phyloP scores from a whole-genome alignment of 148 eudicot genomes.

The Vaccinium macrocarpon region DNA sequence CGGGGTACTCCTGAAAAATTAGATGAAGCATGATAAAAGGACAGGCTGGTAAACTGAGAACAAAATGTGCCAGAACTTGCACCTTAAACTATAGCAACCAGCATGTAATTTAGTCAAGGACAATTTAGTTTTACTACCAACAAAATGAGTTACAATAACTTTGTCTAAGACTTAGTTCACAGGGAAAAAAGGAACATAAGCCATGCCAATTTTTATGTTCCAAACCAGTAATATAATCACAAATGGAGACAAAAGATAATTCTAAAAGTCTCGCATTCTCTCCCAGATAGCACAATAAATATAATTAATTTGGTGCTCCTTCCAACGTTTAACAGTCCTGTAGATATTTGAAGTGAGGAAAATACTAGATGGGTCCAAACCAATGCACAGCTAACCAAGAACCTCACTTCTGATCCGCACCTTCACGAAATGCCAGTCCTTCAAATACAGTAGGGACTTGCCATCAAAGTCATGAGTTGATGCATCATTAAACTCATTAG shows the following conservation, averaged over 20 bases:
- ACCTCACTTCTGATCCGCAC: slow-evolving; percentile 30
- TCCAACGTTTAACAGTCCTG: not conserved
- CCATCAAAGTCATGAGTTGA: slow-evolving; percentile 23
- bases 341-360: slow-evolving; percentile 2
- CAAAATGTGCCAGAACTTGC: not conserved
- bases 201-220: not conserved
- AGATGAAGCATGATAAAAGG: slow-evolving; percentile 11
- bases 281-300: not conserved
- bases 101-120: not conserved
- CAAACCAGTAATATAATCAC: too few relatives aligned
- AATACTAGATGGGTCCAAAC: not conserved
- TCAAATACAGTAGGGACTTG: slow-evolving; percentile 64
- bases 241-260: not conserved
- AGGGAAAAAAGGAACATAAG: not conserved
- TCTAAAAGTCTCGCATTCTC: not conserved
- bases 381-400: not conserved
- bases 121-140: not conserved
- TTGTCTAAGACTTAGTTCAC: not conserved
- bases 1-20: slow-evolving; percentile 87
- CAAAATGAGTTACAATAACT: not conserved
- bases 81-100: not conserved
- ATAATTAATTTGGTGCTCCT: not conserved
- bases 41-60: not conserved
- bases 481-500: slow-evolving; percentile 16
- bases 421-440: slow-evolving; percentile 99